Base-by-base conservation (phyloP, 2,329 filamentous ascomycete genomes). In the Passalora sequoiae region DNA sequence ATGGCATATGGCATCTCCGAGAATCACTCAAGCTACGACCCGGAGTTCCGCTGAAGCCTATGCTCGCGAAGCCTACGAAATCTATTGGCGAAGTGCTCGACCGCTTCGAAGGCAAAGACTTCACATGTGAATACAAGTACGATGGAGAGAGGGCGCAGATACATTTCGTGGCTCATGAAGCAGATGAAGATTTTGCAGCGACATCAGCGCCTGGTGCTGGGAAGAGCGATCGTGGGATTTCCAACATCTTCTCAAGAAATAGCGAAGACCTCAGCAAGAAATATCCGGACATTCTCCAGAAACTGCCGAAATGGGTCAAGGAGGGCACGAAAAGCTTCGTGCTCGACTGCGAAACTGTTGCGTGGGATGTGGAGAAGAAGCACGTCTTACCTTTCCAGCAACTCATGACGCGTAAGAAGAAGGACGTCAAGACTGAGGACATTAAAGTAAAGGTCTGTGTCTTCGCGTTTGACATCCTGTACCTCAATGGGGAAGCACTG, bases 51-150 rank as follows among this genome's bases (percentile, higher is more conserved):
- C 74, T 98, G 46, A 98, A 98, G 67, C 92, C 92, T 57, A 98
- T 98, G 92, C 76, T 98, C 70, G 92, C 92, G 15, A 97, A 97
- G 60, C 92, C 92, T 3, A 98, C 92, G 7, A 98, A 98, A 66
- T 89, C 92, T 4, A 96, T 98, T 58, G 95, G 89, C 1, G 92
- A 98, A 68, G 92, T 98, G 0, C 76, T 98, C 8, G 91, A 98
- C 66, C 86, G 92, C 4, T 98, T 98, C 54, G 92, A 97, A 63
- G 82, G 86, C 51, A 92, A 95, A 62, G 85, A 84, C 19, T 98
- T 98, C 60, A 97, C 92, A 1, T 98, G 92, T 69, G 92, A 98
- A 65, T 98, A 94, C 75, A 98, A 98, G 66, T 98, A 98, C 61
- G 92, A 98, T 59, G 92, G 92, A 37, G 92, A 98, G 67, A 78